Evolutionary conservation across 2,329 filamentous ascomycete genomes (phyloP), one percentile per base, ranked within the genome.

Genomic region (Pochonia chlamydosporia): DNA sequence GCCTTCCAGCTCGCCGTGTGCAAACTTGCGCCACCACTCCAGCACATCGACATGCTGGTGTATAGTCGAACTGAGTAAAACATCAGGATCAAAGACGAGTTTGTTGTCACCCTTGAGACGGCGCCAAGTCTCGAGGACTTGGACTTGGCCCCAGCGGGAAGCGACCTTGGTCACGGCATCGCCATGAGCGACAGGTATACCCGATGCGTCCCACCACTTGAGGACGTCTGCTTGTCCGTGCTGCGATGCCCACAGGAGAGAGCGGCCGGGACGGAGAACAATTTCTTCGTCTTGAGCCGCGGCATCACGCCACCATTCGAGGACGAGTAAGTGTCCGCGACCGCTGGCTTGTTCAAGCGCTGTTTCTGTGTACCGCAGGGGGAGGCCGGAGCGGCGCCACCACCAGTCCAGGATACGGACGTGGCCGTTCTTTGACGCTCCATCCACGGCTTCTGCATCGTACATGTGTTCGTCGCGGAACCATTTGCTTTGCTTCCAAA

Each of bases 271-370:
- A 56, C 91, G 89, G 13, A 95, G 74, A 5, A 75, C 69, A 43
- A 82, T 70, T 1, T 67, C 67, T 37, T 84, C 75, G 58, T 84
- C 76, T 45, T 78, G 75, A 13, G 73, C 68, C 11, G 78, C 79
- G 0, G 84, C 82, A 50, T 85, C 78, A 56, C 88, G 87, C 92
- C 92, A 97, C 92, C 92, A 97, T 57, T 95, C 85, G 1, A 97
- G 76, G 1, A 96, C 89, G 6, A 82, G 72, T n/a, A 96, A 75
- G 54, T 93, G 87, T 7, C 91, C 90, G 59, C 89, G 85, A 3
- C 84, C 84, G 49, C 86, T 92, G 25, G 92, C 91, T 59, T 91
- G 86, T 65, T 96, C 92, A 16, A 97, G 78, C 0, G 92, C 89
- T 5, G 83, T 78, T 63, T 96, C 89, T 10, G 87, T 95, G 65